Percentiles rank a stretch among this genome's conserved stretches.
Evolutionary conservation across 2,329 filamentous ascomycete species (phyloP).

Genomic region (Drechmeria coniospora): DNA sequence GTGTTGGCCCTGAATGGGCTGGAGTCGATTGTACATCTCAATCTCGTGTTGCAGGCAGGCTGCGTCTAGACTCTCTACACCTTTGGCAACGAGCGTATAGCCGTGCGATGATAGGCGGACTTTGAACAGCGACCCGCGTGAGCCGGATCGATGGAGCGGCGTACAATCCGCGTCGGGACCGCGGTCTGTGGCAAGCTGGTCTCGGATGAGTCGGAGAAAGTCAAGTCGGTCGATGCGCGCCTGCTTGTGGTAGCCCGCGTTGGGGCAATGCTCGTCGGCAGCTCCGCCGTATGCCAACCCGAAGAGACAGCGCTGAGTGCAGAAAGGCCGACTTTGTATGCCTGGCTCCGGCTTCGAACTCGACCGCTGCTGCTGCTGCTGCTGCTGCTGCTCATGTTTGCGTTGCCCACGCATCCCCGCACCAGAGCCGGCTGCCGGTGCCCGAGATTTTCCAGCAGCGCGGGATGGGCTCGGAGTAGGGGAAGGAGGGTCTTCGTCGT

Average conservation of each 20-base stretch:
- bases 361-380: too few relatives aligned
- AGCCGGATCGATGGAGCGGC: constrained; percentile 14
- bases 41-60: constrained; percentile 13
- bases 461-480: too few relatives aligned
- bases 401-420: too few relatives aligned
- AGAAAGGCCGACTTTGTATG: constrained; percentile 13
- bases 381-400: too few relatives aligned
- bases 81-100: constrained; percentile 25
- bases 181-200: constrained; percentile 15
- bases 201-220: constrained; percentile 13
- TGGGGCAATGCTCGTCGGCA: constrained; percentile 10
- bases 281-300: constrained; percentile 7
- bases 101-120: constrained; percentile 16
- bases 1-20: constrained; percentile 15
- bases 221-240: constrained; percentile 9
- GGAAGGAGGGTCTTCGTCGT: constrained; percentile 1
- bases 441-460: too few relatives aligned
- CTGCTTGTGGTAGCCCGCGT: constrained; percentile 5
- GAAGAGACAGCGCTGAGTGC: constrained; percentile 12
- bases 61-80: constrained; percentile 12
- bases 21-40: constrained; percentile 14
- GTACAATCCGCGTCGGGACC: constrained; percentile 13
- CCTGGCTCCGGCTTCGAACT: too few relatives aligned
- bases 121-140: constrained; percentile 20
- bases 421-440: too few relatives aligned